Evolutionary conservation across 2,329 filamentous ascomycete species (phyloP), one percentile per base, ranked within the genome.

Genomic region (Cryoendolithus antarcticus): DNA sequence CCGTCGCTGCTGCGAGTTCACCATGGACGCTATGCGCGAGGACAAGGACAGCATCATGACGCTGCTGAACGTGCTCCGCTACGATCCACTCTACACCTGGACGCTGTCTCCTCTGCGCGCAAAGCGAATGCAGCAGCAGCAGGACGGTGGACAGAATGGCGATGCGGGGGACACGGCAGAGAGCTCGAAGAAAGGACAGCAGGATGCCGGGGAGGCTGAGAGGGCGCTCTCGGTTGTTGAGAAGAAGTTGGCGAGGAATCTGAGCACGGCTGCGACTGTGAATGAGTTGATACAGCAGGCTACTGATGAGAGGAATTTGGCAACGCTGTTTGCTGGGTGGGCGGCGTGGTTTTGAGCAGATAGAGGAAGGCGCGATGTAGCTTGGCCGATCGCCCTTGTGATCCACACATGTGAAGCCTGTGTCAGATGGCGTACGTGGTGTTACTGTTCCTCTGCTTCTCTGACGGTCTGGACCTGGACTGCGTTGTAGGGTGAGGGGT

Each of bases 31-130:
- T 2, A 68, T 99, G 29, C 80, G 91, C n/a, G 83, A 93, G 52
- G 91, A 98, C 59, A 84, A 84, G 9, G 93, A 94, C 58, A 88
- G 82, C 33, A 98, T 99, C 64, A 96, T 95, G 88, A 96, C 91
- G 0, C 86, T 98, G 38, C 75, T 99, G 12, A 93, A 98, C 56
- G 93, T 98, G 13, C 67, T 99, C 43, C 82, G 93, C n/a, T 96
- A 95, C 62, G 91, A 99, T 68, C 93, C 91, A 1, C 66, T 99
- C 44, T 93, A 96, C 60, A 91, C 79, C 44, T 99, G 91, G 91
- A 89, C 85, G 29, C 79, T 95, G 40, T 91, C 84, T 8, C 75
- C 77, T 0, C 59, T 79, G 10, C 71, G 77, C 35, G 71, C 77
- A 40, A 77, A 75, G 57, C 70, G 71, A 39, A 80, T 82, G 71